These are phyloP conservation scores for Diplotaxis tenuifolia DNA, from an alignment of 345 rosid species.

Conservation along the genomic window DNA sequence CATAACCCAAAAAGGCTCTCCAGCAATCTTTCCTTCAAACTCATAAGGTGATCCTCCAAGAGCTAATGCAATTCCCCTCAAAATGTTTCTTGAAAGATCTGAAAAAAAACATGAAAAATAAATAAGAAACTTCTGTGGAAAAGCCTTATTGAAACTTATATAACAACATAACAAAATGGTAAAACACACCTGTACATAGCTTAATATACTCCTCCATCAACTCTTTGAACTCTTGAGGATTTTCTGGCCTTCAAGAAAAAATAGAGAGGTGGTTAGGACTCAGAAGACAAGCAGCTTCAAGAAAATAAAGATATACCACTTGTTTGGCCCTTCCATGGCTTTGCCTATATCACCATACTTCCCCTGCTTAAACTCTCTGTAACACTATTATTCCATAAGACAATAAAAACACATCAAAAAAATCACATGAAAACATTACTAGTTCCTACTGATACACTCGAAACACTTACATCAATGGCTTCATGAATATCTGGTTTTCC, in stretches of 20 bases:
- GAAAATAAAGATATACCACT: slow-evolving; percentile 49
- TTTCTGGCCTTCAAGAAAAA: slow-evolving; percentile 57
- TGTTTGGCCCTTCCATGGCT: slow-evolving; percentile 76
- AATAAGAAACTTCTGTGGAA: background rate
- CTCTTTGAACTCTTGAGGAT: slow-evolving; percentile 52
- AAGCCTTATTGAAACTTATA: background rate
- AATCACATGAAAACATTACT: background rate
- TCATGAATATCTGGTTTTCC: slow-evolving; percentile 76
- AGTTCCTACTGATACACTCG: background rate
- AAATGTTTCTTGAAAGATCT: slow-evolving; percentile 79
- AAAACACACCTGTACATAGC: slow-evolving; percentile 66
- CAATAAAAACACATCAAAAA: background rate
- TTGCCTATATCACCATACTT: slow-evolving; percentile 71
- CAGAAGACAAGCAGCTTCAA: background rate
- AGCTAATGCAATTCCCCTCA: slow-evolving; percentile 75
- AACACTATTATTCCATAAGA: slow-evolving; percentile 49
- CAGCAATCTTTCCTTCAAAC: slow-evolving; percentile 70
- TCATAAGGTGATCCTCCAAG: slow-evolving; percentile 62
- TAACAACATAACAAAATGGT: background rate
- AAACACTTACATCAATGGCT: slow-evolving; percentile 73
- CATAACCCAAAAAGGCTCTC: slow-evolving; percentile 86
- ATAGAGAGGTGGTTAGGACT: background rate
- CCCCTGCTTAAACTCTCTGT: slow-evolving; percentile 63
- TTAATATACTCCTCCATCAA: slow-evolving; percentile 66
- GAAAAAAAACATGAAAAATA: background rate